Evolutionary conservation across 1,284 basidiomycete species (phyloP).

Genomic region (Ganoderma leucocontextum): DNA sequence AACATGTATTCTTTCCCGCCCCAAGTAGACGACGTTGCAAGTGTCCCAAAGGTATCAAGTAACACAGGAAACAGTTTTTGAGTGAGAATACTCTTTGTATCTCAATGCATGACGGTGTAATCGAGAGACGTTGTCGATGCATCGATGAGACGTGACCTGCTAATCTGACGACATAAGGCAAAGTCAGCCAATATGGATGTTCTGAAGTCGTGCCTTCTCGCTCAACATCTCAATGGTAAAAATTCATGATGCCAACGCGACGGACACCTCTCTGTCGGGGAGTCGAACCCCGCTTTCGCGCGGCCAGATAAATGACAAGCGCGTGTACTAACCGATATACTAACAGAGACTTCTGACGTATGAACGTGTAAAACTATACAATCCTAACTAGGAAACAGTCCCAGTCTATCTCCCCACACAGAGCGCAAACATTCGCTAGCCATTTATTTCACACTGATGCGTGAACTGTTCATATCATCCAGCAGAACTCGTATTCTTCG

Average conservation of each 20-base stretch:
- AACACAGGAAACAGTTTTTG: neutral
- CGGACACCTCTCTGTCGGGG: constrained; percentile 49
- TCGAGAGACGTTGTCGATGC: too few relatives aligned
- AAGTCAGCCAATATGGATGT: too few relatives aligned
- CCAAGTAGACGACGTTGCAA: neutral
- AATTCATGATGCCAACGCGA: too few relatives aligned
- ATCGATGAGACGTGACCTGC: too few relatives aligned
- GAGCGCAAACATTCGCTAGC: neutral
- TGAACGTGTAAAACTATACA: too few relatives aligned
- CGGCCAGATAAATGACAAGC: constrained; percentile 34
- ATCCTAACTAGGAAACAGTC: too few relatives aligned
- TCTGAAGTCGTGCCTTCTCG: too few relatives aligned
- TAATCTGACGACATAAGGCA: too few relatives aligned
- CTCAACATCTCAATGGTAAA: too few relatives aligned
- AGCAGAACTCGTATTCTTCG: constrained; percentile 5
- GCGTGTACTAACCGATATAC: constrained; percentile 36
- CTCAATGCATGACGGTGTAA: too few relatives aligned
- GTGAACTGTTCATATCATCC: constrained; percentile 4
- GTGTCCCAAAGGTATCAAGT: neutral
- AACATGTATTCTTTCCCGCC: constrained; percentile 22
- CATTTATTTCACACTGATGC: neutral
- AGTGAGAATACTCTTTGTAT: too few relatives aligned
- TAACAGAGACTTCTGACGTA: constrained; percentile 24
- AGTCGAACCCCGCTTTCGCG: constrained; percentile 51
- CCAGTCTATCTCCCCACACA: neutral